A percentile compares a stretch with the other conserved stretches of the same genome.
Evolutionary conservation across 208 protist species (phyloP).

Genomic region (Acanthamoeba lenticulata): DNA sequence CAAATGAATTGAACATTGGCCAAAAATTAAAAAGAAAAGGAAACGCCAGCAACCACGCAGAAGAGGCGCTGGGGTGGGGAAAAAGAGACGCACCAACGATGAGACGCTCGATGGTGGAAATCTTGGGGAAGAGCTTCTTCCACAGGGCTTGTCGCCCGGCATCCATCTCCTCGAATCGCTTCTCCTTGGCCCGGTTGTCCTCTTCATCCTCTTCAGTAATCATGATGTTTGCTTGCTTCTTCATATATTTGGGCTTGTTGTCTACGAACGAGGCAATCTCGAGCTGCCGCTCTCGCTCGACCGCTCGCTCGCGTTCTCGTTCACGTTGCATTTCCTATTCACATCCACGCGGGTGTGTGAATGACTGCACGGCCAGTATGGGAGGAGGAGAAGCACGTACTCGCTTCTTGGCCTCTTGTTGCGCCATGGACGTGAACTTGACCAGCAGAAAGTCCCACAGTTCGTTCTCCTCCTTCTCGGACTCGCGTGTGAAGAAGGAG

Average conservation of each 20-base stretch:
- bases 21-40: no score
- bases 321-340: conserved; percentile 46
- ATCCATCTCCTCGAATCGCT: conserved; percentile 44
- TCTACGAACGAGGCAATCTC: conserved; percentile 16
- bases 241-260: not conserved
- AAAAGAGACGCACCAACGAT: not conserved
- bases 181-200: not conserved
- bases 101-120: conserved; percentile 61
- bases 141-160: not conserved
- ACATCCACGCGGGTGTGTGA: not conserved
- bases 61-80: no score
- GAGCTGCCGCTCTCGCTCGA: conserved; percentile 22
- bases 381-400: not conserved
- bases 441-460: conserved; percentile 47
- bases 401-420: conserved; percentile 45
- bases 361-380: no score
- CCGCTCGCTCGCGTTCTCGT: not conserved
- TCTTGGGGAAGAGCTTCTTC: conserved; percentile 64
- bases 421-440: conserved; percentile 60
- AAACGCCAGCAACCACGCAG: no score
- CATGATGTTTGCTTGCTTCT: conserved; percentile 3
- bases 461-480: conserved; percentile 53
- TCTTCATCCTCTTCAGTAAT: conserved; percentile 51
- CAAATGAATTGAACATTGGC: no score
- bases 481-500: conserved; percentile 57